Evolutionary conservation across 2,329 filamentous ascomycete genomes (phyloP), one percentile per base, ranked within the genome.

Genomic region (Penicillium decumbens): DNA sequence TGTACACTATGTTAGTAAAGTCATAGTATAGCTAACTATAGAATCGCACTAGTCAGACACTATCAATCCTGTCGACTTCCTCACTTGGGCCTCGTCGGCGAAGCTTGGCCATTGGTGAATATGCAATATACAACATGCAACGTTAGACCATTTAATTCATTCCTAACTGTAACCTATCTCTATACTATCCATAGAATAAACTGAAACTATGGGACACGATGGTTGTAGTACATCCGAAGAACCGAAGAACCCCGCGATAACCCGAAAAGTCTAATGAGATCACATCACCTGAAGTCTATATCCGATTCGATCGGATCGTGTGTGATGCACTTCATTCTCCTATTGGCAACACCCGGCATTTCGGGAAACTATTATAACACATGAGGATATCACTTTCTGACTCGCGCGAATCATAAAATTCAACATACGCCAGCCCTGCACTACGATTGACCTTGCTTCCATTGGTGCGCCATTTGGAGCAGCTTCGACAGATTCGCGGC

Each of bases 401-500:
- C 28, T 10, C 8, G 29, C 15, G 23, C 15, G n/a, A 15, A 20
- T 41, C 10, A 41, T 30, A 15, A 25, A n/a, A 43, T 39, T 28
- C 20, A 18, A 41, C 27, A 10, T 24, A 20, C 18, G 35, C 27
- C 30, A 20, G 25, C 9, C 32, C 13, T 37, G n/a, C 25, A 43
- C 40, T 32, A 23, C 13, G 50, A 69, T 61, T 80, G 72, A 52
- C 72, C 76, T 67, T 87, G 80, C 77, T 95, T 95, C 89, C 92
- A 97, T 59, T 84, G 83, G 69, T 90, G 85, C 49, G 92, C 91
- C 80, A 86, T 86, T 54, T 88, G 85, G 73, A 96, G 75, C 68
- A 97, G 77, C 67, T 87, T 89, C 44, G 88, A 88, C 70, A 96
- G 75, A 63, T 88, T 91, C 59, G 87, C 87, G 48, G 87, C 86